These are phyloP conservation scores for Austroboletus novae-zelandiae DNA, from an alignment of 1,284 basidiomycete species.

Conservation along the genomic window DNA sequence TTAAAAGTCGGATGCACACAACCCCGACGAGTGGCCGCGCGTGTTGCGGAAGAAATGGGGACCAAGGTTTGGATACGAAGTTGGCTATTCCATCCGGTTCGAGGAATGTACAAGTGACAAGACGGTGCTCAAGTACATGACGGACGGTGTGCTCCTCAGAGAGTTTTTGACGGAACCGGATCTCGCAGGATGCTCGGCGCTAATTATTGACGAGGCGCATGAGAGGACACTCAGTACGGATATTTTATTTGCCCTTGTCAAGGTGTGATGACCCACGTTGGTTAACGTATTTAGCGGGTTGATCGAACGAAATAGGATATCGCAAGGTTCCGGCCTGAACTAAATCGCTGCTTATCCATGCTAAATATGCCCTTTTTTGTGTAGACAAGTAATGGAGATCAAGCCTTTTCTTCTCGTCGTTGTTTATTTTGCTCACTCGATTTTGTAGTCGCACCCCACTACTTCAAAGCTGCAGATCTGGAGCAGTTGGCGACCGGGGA, in stretches of 20 bases:
- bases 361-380: conserved; percentile 21
- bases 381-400: conserved; percentile 95
- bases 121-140: conserved; percentile 98
- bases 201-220: conserved; percentile 97
- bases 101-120: conserved; percentile 99
- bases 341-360: conserved; percentile 35
- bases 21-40: conserved; percentile 95
- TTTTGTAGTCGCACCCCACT: conserved; percentile 82
- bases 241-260: conserved; percentile 94
- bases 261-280: conserved; percentile 59
- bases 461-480: conserved; percentile 86
- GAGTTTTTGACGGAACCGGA: conserved; percentile 97
- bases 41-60: conserved; percentile 99
- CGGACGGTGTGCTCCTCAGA: conserved; percentile 95
- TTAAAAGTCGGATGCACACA: conserved; percentile 97
- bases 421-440: background rate
- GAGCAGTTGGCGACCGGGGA: conserved; percentile 81
- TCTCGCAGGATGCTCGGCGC: conserved; percentile 85
- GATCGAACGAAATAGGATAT: conserved; percentile 68
- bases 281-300: conserved; percentile 10
- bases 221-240: conserved; percentile 95
- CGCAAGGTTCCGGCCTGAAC: conserved; percentile 92
- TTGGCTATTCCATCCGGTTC: conserved; percentile 98
- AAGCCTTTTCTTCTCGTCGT: conserved; percentile 52
- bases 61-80: conserved; percentile 96